Percentiles rank a stretch among this genome's conserved stretches.
Conservation (phyloP, 2,329 filamentous ascomycete genomes). For the Ophiostoma ulmi region DNA sequence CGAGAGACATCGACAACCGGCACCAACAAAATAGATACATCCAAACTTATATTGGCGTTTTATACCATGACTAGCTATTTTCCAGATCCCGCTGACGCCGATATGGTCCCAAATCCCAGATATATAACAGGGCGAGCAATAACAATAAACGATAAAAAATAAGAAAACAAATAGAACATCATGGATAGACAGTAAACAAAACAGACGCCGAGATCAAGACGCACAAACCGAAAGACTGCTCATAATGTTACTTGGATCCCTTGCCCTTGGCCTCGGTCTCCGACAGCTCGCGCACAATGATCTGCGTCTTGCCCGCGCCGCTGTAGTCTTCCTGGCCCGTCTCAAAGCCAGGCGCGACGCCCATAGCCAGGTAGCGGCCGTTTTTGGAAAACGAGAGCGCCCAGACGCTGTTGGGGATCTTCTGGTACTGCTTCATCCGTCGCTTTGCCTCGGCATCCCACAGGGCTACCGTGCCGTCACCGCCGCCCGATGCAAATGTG, state of each 20-base stretch:
- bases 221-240: not conserved
- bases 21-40: not conserved
- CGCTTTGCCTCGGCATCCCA: constrained; percentile 92
- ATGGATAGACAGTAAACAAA: not conserved
- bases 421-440: constrained; percentile 82
- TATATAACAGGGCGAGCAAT: constrained; percentile 8
- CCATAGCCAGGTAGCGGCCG: constrained; percentile 73
- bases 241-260: constrained; percentile 53
- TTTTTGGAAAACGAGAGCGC: constrained; percentile 71
- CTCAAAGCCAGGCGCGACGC: constrained; percentile 81
- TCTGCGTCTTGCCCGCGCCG: constrained; percentile 65
- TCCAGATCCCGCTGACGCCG: constrained; percentile 21
- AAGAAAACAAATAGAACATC: not conserved
- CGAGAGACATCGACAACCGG: not conserved
- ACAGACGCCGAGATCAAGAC: not conserved
- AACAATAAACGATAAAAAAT: constrained; percentile 3
- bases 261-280: constrained; percentile 88
- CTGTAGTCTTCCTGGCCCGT: constrained; percentile 75
- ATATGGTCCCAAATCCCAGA: constrained; percentile 18
- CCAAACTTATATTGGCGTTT: constrained; percentile 2
- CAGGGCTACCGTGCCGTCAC: constrained; percentile 83
- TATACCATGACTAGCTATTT: constrained; percentile 17
- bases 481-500: constrained; percentile 84
- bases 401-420: constrained; percentile 72
- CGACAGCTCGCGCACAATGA: constrained; percentile 76